Conservation (phyloP, 1,284 basidiomycete genomes). For the Ceratobasidium theobromae region DNA sequence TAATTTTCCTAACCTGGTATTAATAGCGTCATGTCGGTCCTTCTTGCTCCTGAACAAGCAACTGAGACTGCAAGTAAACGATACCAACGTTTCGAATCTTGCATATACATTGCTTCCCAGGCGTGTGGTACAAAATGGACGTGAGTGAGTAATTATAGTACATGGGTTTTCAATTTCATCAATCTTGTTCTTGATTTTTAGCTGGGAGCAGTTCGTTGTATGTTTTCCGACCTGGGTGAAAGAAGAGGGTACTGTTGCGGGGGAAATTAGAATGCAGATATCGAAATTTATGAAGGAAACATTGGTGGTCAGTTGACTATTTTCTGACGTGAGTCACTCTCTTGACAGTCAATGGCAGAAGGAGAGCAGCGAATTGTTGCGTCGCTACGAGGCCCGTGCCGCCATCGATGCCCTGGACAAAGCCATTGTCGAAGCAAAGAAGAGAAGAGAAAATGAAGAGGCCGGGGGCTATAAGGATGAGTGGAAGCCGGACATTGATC, state of each 20-base stretch:
- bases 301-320: conserved; percentile 11
- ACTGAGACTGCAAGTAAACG: conserved; percentile 23
- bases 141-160: conserved; percentile 1
- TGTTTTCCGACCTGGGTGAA: conserved; percentile 31
- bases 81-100: conserved; percentile 27
- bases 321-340: not conserved
- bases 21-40: conserved; percentile 4
- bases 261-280: conserved; percentile 28
- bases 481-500: conserved; percentile 33
- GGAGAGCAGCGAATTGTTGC: conserved; percentile 29
- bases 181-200: not conserved
- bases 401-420: conserved; percentile 33
- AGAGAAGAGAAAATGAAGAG: conserved; percentile 11
- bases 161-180: not conserved
- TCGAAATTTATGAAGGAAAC: conserved; percentile 31
- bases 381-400: conserved; percentile 31
- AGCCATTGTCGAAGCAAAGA: conserved; percentile 32
- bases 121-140: conserved; percentile 31
- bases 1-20: not conserved
- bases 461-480: conserved; percentile 29
- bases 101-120: conserved; percentile 26
- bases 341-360: conserved; percentile 4
- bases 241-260: conserved; percentile 19
- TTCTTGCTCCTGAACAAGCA: conserved; percentile 22
- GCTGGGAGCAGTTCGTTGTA: conserved; percentile 29